Evolutionary conservation across 2,329 filamentous ascomycete species (phyloP), one percentile per base, ranked within the genome.

Genomic region (Xylaria sp.): DNA sequence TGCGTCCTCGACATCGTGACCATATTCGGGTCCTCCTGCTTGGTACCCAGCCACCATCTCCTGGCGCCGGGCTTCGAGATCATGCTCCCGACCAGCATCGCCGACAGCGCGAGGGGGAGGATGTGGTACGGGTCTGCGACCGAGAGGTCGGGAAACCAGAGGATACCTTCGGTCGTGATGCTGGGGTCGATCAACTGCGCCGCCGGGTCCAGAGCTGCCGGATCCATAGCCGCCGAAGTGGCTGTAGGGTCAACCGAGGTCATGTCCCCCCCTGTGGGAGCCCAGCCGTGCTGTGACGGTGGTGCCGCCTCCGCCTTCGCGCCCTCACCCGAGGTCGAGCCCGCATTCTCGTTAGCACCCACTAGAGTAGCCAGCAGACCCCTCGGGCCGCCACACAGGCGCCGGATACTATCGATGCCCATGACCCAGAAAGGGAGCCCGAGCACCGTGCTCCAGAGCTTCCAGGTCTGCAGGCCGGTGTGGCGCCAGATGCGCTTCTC

Each of bases 131-230:
- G 80, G 55, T 85, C 83, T 26, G 77, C 69, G 24, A 65, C 76
- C 6, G 77, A 78, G 20, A 85, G 73, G 59, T 85, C 78, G 2
- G 74, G 70, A 61, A 85, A 83, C 81, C 82, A 85, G 16, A 84
- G 70, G 39, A 73, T 75, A 21, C 82, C 82, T 4, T 78, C 82
- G 0, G 76, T 72, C 1, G 71, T 63, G n/a, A 85, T 63, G 1
- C 73, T 72, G 2, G 73, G 67, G 40, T 80, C 72, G 13, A 61
- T 56, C n/a, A 53, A 46, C 24, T 56, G n/a, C 4, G 34, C 42
- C 4, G 44, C 39, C 50, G 44, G 54, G 16, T 34, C 60, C n/a
- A n/a, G n/a, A n/a, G n/a, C n/a, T n/a, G n/a, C n/a, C n/a, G n/a
- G n/a, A n/a, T n/a, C n/a, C n/a, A n/a, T n/a, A 11, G 65, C 65